Evolutionary conservation across 2,329 filamentous ascomycete species (phyloP).

Genomic region (Fusarium poae): DNA sequence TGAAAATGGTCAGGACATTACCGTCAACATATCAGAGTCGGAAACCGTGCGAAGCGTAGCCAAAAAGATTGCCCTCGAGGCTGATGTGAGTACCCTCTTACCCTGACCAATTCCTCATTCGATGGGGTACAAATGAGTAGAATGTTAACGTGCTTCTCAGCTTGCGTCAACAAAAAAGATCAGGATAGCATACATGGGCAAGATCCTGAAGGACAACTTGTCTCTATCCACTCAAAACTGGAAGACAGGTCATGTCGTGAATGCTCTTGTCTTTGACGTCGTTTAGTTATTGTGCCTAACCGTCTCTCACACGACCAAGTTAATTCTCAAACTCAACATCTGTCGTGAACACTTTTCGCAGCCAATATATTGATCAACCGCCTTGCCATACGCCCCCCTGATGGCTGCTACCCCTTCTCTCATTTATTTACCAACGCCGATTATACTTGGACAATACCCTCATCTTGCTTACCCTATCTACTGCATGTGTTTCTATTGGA

Average conservation of each 20-base stretch:
- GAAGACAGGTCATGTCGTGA: constrained; percentile 80
- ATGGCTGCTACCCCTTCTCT: constrained; percentile 8
- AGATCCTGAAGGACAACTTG: constrained; percentile 77
- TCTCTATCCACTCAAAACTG: constrained; percentile 79
- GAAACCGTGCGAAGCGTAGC: constrained; percentile 76
- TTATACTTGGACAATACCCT: constrained; percentile 51
- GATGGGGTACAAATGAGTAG: neutral
- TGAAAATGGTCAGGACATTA: constrained; percentile 74
- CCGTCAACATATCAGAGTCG: constrained; percentile 66
- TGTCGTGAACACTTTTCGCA: neutral
- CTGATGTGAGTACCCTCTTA: constrained; percentile 65
- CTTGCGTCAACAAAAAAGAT: constrained; percentile 71
- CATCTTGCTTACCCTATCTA: constrained; percentile 24
- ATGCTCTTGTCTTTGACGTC: constrained; percentile 75
- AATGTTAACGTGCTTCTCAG: constrained; percentile 55
- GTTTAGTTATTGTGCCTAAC: constrained; percentile 51
- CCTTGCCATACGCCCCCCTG: neutral
- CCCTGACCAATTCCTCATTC: neutral
- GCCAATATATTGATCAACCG: neutral
- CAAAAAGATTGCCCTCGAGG: constrained; percentile 72
- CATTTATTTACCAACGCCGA: constrained; percentile 19
- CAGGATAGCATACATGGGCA: constrained; percentile 84
- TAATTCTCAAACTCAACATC: neutral
- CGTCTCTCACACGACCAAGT: neutral
- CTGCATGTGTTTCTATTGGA: constrained; percentile 19